Evolutionary conservation across 2,329 filamentous ascomycete species (phyloP).

Genomic region (Aspergillus bombycis): DNA sequence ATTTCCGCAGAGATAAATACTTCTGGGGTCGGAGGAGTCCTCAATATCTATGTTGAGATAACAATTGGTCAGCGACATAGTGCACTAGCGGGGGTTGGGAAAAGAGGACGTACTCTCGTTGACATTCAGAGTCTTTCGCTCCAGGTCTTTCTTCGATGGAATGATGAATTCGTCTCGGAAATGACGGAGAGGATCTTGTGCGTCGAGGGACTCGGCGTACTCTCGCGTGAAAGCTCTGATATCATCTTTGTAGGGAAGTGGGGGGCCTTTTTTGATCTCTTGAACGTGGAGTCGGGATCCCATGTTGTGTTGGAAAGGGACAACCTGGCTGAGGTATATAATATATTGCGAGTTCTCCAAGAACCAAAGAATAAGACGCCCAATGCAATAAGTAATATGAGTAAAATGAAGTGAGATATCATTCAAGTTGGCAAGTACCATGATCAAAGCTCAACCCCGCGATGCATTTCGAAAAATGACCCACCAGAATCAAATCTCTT

Average conservation of each 20-base stretch:
- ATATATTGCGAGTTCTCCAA: neutral
- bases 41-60: conserved; percentile 20
- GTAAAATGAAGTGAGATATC: neutral
- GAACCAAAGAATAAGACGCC: neutral
- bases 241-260: conserved; percentile 36
- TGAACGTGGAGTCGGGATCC: conserved; percentile 26
- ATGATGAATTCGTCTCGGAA: conserved; percentile 75
- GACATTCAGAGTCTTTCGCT: conserved; percentile 59
- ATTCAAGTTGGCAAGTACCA: neutral
- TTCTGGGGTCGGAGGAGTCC: conserved; percentile 48
- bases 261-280: conserved; percentile 31
- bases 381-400: neutral
- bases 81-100: neutral
- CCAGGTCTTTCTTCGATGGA: conserved; percentile 72
- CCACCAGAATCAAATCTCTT: neutral
- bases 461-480: neutral
- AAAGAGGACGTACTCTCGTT: conserved; percentile 26
- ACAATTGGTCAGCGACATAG: conserved; percentile 6
- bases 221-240: conserved; percentile 37
- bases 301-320: neutral
- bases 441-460: neutral
- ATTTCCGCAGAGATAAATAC: conserved; percentile 87
- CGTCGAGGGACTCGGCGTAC: conserved; percentile 58
- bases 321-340: neutral
- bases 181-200: conserved; percentile 60